Evolutionary conservation across 345 rosid species (phyloP), one percentile per base, ranked within the genome.

Genomic region (Brassica incana): DNA sequence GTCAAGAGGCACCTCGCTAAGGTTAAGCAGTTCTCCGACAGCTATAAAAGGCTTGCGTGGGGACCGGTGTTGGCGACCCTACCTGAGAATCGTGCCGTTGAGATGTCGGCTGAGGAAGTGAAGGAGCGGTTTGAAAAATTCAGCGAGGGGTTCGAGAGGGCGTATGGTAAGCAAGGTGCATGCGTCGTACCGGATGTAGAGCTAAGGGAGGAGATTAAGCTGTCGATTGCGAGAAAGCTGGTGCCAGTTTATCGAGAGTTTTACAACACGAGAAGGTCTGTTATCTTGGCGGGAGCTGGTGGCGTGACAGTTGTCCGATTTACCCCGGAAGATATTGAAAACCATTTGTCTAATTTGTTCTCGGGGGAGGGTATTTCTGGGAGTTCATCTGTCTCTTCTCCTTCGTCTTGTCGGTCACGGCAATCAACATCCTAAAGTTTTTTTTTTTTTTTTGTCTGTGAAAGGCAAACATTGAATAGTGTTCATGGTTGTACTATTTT

Each of bases 301-400:
- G 78, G 68, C 27, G 75, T 6, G 78, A 81, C 35, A 0, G 63
- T 81, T 66, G 86, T 88, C 84, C 84, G 86, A 74, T 91, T 77
- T 85, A 65, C 91, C 85, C 96, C 98, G 25, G 88, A 87, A n/a
- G 97, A 89, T 71, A 56, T 92, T 54, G 88, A 68, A 25, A 86
- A 88, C 67, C 85, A 80, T 85, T 61, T 92, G 78, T 84, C 82
- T 9, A 88, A 77, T 43, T 61, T 89, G 81, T 85, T 85, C 73
- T 50, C 18, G 0, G 85, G 61, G 8, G 50, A 65, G 54, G 77
- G 72, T 72, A 43, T 16, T 6, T 71, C 66, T 0, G 83, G 20
- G 14, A 45, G 2, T 66, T 56, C 8, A 4, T 23, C 43, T 15
- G 25, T 15, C 9, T 65, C 80, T 66, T 63, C 77, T 65, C 77